A percentile compares a stretch with the other conserved stretches of the same genome.
Evolutionary conservation across 2,329 filamentous ascomycete genomes (phyloP).

Genomic region (Chaetothyriales sp.): DNA sequence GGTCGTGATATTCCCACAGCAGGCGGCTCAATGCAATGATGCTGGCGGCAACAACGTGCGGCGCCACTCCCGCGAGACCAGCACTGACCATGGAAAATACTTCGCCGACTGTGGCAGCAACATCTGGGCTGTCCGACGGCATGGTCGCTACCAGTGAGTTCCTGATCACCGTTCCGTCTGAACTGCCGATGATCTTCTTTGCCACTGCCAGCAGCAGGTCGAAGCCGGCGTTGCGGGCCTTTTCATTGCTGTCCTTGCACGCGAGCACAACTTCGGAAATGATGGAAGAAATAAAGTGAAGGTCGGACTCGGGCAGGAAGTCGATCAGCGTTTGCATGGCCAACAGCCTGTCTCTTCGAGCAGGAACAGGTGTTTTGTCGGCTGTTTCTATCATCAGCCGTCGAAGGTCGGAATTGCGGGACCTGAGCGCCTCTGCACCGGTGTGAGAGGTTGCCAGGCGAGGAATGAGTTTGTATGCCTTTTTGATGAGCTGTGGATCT

Average conservation of each 20-base stretch:
- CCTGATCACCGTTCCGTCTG: slow-evolving; percentile 58
- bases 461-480: slow-evolving; percentile 95
- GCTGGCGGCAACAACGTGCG: slow-evolving; percentile 96
- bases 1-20: slow-evolving; percentile 73
- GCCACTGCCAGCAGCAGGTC: slow-evolving; percentile 82
- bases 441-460: slow-evolving; percentile 69
- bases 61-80: slow-evolving; percentile 78
- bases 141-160: slow-evolving; percentile 81
- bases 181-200: slow-evolving; percentile 58
- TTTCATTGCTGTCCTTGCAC: slow-evolving; percentile 96
- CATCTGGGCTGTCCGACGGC: slow-evolving; percentile 63
- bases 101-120: slow-evolving; percentile 73
- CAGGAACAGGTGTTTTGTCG: slow-evolving; percentile 75
- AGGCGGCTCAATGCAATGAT: slow-evolving; percentile 90
- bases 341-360: slow-evolving; percentile 70
- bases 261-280: slow-evolving; percentile 90
- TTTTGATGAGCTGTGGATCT: slow-evolving; percentile 93
- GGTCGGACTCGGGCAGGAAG: slow-evolving; percentile 59
- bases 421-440: slow-evolving; percentile 60
- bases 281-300: slow-evolving; percentile 87
- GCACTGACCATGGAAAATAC: slow-evolving; percentile 98
- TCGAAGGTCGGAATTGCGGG: slow-evolving; percentile 68
- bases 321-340: slow-evolving; percentile 71
- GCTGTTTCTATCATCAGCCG: slow-evolving; percentile 63
- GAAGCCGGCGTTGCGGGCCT: slow-evolving; percentile 77